A percentile compares a stretch with the other conserved stretches of the same genome.
These are phyloP conservation scores for Xanthoconium separans DNA, from an alignment of 1,284 basidiomycete genomes.

Conservation along the genomic window DNA sequence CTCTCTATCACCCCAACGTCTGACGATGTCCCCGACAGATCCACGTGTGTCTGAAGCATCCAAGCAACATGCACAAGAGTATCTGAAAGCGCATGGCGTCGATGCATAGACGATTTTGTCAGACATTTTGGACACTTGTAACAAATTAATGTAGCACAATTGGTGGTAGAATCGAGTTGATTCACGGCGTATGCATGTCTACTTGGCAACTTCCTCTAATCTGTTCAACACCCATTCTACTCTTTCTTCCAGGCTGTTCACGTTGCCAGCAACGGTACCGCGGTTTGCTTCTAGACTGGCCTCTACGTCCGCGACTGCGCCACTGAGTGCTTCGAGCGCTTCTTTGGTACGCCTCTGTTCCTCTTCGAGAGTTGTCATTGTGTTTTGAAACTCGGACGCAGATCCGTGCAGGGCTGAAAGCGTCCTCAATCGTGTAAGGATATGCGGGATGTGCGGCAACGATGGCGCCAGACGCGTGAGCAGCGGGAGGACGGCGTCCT, in stretches of 20 bases:
- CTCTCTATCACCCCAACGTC: rapidly evolving
- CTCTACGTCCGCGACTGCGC: slow-evolving; percentile 71
- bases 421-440: slow-evolving; percentile 86
- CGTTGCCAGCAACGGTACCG: slow-evolving; percentile 66
- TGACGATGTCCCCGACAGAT: slow-evolving; percentile 27
- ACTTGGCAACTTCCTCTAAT: slow-evolving; percentile 26
- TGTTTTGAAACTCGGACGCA: slow-evolving; percentile 74
- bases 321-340: slow-evolving; percentile 64
- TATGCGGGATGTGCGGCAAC: slow-evolving; percentile 87
- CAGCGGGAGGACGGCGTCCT: slow-evolving; percentile 72
- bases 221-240: slow-evolving; percentile 29
- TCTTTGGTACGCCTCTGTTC: slow-evolving; percentile 65
- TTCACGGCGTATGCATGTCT: slow-evolving; percentile 6
- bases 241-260: slow-evolving; percentile 57
- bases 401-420: slow-evolving; percentile 81
- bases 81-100: slow-evolving; percentile 35
- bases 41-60: slow-evolving; percentile 45
- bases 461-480: slow-evolving; percentile 83
- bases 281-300: slow-evolving; percentile 77
- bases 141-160: not conserved
- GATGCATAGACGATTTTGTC: slow-evolving; percentile 3
- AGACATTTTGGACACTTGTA: not conserved
- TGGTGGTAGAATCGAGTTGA: not conserved
- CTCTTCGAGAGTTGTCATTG: slow-evolving; percentile 68
- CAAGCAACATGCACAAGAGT: slow-evolving; percentile 49